A percentile compares a stretch with the other conserved stretches of the same genome.
These are phyloP conservation scores for Chlorella sorokiniana DNA, from an alignment of 139 green algal species.

Conservation along the genomic window DNA sequence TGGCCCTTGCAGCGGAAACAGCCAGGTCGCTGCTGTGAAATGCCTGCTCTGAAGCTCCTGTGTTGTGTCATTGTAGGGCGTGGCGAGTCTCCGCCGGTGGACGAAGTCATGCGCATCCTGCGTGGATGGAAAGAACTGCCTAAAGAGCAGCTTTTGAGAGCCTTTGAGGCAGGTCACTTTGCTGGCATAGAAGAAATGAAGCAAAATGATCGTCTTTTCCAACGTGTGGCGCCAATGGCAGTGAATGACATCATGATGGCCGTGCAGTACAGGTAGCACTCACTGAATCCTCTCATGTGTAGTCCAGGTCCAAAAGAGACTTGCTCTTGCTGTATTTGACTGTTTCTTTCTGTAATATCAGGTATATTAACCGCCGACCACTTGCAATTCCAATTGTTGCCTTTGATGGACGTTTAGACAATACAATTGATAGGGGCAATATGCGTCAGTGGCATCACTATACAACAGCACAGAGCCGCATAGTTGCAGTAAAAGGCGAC, in stretches of 20 bases:
- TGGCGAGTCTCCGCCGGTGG: conserved; percentile 21
- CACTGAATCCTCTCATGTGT: not conserved
- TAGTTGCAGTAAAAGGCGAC: too few relatives aligned
- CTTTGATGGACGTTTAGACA: not conserved
- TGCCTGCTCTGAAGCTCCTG: not conserved
- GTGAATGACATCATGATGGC: conserved; percentile 64
- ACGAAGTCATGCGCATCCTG: conserved; percentile 42
- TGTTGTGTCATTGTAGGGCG: not conserved
- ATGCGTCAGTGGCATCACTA: conserved; percentile 14
- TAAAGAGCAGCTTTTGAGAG: conserved; percentile 35
- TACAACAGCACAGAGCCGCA: too few relatives aligned
- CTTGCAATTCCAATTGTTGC: not conserved
- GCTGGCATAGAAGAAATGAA: conserved; percentile 59
- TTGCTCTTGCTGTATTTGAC: not conserved
- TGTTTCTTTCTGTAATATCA: not conserved
- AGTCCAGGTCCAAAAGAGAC: not conserved
- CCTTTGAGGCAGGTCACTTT: conserved; percentile 55
- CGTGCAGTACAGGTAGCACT: conserved; percentile 37
- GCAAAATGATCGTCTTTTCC: conserved; percentile 48
- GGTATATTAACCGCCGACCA: not conserved
- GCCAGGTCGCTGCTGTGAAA: too few relatives aligned
- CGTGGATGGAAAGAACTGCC: conserved; percentile 35
- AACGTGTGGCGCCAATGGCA: conserved; percentile 50
- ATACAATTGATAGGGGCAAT: not conserved
- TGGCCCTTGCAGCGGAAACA: too few relatives aligned